These are phyloP conservation scores for Saprolegnia diclina DNA, from an alignment of 352 stramenopile species.

Conservation along the genomic window DNA sequence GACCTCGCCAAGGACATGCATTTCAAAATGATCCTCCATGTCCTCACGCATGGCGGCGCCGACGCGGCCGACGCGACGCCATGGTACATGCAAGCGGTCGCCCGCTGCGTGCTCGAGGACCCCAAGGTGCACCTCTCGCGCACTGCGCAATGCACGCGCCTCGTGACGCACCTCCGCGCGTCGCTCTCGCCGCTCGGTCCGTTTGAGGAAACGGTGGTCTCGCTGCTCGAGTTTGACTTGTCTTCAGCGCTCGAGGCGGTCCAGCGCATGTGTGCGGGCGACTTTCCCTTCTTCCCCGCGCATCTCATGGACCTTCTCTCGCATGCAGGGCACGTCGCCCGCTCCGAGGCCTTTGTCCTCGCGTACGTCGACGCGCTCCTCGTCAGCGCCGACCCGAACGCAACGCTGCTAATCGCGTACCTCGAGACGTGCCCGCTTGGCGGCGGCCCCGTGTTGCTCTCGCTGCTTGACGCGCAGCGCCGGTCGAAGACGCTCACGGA, in stretches of 20 bases:
- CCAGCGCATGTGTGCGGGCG: slow-evolving; percentile 36
- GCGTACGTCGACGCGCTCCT: slow-evolving; percentile 51
- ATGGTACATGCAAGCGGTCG: slow-evolving; percentile 82
- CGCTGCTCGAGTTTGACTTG: slow-evolving; percentile 72
- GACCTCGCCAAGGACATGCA: slow-evolving; percentile 45
- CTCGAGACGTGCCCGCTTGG: slow-evolving; percentile 50
- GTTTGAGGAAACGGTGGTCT: slow-evolving; percentile 77
- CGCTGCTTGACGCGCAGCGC: slow-evolving; percentile 33
- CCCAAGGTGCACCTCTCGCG: slow-evolving; percentile 39
- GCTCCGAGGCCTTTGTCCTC: slow-evolving; percentile 40
- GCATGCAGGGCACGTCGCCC: slow-evolving; percentile 43
- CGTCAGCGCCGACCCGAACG: slow-evolving; percentile 21
- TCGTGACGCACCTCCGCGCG: slow-evolving; percentile 62
- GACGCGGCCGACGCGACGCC: slow-evolving; percentile 36
- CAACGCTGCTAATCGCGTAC: slow-evolving; percentile 38
- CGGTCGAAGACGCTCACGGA: slow-evolving; percentile 46
- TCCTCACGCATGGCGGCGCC: slow-evolving; percentile 44
- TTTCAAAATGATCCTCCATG: slow-evolving; percentile 47
- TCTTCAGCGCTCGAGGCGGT: slow-evolving; percentile 61
- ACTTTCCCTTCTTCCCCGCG: slow-evolving; percentile 67
- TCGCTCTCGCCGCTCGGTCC: slow-evolving; percentile 54
- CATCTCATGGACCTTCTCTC: slow-evolving; percentile 59
- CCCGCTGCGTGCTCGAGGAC: slow-evolving; percentile 63
- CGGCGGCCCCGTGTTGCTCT: slow-evolving; percentile 39
- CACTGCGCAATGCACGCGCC: slow-evolving; percentile 20